Base-by-base conservation (phyloP, 495 filamentous ascomycete species). In the Penicillium crystallinum region DNA sequence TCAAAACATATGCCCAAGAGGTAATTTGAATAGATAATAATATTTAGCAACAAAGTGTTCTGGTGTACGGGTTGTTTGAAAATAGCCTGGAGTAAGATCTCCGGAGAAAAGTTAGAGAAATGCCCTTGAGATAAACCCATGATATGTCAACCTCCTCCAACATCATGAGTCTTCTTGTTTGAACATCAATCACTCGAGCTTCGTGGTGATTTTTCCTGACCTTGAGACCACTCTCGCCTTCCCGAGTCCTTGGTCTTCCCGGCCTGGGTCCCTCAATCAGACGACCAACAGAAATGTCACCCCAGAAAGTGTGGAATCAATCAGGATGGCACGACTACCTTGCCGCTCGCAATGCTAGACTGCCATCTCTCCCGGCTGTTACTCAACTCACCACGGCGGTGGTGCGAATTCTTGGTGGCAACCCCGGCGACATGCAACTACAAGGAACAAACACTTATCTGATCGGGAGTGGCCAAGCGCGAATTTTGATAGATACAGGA, bases 391-490 rank as follows among this genome's bases (percentile, higher is more conserved):
- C 60, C 37, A 63, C 61, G 7, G 46, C 68, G 15, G 74, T 77
- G n/a, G 56, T 75, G 17, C 70, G 74, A 4, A 55, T 68, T 27
- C 71, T 91, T 6, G 87, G 80, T 39, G 81, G 81, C 19, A 90
- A 91, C 63, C 82, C 87, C 5, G 78, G 81, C 55, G 84, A 86
- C 56, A 78, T 82, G 63, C 57, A 66, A 46, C 62, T 80, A 23
- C 77, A 77, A 72, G 82, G 82, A 19, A 89, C 88, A 37, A 91
- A 91, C 65, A 91, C 88, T 8, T 91, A 89, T 66, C 72, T 91
- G 22, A 59, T 91, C 44, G 87, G 87, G 49, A 88, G 76, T 6
- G 86, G 87, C 9, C 52, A 62, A 2, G 31, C 65, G 2, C 73
- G 86, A n/a, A 57, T 89, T 35, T 70, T 91, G 6, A 79, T 91